Percentiles rank a stretch among this genome's conserved stretches.
Conservation (phyloP, 768 basidiomycete genomes). For the Hygrophorus pudorinus region DNA sequence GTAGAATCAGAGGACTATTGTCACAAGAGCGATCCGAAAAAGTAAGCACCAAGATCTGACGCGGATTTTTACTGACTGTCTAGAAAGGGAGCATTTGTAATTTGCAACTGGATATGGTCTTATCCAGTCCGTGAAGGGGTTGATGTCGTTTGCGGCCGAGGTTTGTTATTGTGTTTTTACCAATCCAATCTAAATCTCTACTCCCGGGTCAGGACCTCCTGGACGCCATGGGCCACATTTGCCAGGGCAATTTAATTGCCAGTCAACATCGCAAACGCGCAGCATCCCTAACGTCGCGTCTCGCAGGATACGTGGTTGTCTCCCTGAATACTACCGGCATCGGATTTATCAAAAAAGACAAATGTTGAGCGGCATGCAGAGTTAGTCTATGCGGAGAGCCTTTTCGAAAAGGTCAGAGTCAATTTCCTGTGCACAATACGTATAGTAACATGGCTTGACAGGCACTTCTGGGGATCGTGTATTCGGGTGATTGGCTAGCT, state of each 20-base stretch:
- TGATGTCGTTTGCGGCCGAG: constrained; percentile 90
- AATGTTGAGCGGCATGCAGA: constrained; percentile 81
- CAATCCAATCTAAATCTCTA: background rate
- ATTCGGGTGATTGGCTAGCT: constrained; percentile 87
- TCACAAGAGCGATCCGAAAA: constrained; percentile 46
- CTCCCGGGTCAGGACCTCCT: constrained; percentile 54
- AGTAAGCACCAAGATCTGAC: constrained; percentile 24
- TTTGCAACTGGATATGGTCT: constrained; percentile 80
- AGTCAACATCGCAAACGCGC: too few relatives aligned
- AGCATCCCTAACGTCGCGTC: too few relatives aligned
- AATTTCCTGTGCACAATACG: too few relatives aligned
- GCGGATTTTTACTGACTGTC: background rate
- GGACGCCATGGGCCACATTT: constrained; percentile 62
- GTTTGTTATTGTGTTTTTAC: constrained; percentile 26
- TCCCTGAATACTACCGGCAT: too few relatives aligned
- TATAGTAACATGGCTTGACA: too few relatives aligned
- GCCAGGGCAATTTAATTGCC: too few relatives aligned
- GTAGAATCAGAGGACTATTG: constrained; percentile 77
- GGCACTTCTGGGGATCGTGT: constrained; percentile 82
- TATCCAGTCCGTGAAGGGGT: constrained; percentile 81
- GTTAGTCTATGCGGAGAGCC: constrained; percentile 85
- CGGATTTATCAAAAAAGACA: constrained; percentile 68
- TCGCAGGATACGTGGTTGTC: too few relatives aligned
- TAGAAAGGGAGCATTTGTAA: constrained; percentile 78
- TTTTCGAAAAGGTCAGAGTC: too few relatives aligned